Conservation (phyloP, 495 filamentous ascomycete species). For the Penicillium desertorum region DNA sequence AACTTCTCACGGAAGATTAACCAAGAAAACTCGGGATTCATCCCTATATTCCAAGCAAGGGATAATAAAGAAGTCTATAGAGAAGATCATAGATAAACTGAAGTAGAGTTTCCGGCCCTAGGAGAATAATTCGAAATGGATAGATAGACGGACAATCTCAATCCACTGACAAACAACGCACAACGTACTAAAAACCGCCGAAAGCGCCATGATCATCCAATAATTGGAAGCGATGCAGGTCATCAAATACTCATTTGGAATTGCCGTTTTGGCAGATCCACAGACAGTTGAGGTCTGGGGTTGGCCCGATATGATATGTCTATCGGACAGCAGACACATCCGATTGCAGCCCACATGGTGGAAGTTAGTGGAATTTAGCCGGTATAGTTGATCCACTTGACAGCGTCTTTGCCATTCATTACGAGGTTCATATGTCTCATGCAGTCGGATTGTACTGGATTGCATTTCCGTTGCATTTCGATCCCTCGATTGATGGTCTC, state of each 20-base stretch:
- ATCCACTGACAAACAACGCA: background rate
- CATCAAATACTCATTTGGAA: background rate
- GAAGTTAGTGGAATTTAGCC: background rate
- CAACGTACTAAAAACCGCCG: background rate
- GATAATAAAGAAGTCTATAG: background rate
- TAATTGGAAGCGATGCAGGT: background rate
- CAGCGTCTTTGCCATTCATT: background rate
- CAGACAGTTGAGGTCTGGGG: background rate
- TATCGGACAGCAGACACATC: background rate
- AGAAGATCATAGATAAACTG: background rate
- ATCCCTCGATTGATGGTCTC: background rate
- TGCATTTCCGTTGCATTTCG: background rate
- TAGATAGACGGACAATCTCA: background rate
- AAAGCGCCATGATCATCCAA: conserved; percentile 10
- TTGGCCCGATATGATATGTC: conserved; percentile 1
- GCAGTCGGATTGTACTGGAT: background rate
- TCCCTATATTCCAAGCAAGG: conserved; percentile 6
- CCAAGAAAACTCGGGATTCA: background rate
- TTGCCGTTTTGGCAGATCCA: background rate
- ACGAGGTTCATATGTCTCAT: conserved; percentile 4
- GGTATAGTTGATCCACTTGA: background rate
- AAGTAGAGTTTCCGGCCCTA: background rate
- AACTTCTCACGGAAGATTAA: background rate
- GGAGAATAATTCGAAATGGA: background rate
- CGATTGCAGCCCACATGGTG: conserved; percentile 1